These are phyloP conservation scores for Trypanosoma boissoni DNA, from an alignment of 208 protist genomes.

Conservation along the genomic window DNA sequence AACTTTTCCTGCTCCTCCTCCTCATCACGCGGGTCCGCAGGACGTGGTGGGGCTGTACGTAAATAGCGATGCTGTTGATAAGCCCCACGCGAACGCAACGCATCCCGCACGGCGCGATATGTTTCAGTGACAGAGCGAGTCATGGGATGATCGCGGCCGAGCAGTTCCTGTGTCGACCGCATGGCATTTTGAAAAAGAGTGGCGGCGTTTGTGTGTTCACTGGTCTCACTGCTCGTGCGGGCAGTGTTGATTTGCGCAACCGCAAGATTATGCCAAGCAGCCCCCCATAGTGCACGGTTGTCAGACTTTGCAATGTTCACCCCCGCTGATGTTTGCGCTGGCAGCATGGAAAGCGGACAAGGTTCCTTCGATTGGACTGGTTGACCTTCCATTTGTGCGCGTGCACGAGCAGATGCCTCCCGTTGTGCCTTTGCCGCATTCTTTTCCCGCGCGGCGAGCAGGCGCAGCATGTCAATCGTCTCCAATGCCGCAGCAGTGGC, in stretches of 20 bases:
- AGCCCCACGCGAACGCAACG: slow-evolving; percentile 51
- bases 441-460: slow-evolving; percentile 45
- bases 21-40: slow-evolving; percentile 71
- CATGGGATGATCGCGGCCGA: slow-evolving; percentile 80
- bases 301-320: slow-evolving; percentile 61
- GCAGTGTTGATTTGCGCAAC: slow-evolving; percentile 86
- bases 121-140: slow-evolving; percentile 60
- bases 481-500: slow-evolving; percentile 78
- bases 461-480: slow-evolving; percentile 86
- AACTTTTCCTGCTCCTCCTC: slow-evolving; percentile 41
- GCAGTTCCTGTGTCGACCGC: slow-evolving; percentile 72
- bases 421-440: neutral
- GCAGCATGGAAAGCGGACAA: neutral
- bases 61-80: slow-evolving; percentile 78
- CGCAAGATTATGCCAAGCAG: slow-evolving; percentile 87
- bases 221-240: slow-evolving; percentile 21
- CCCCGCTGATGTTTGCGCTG: slow-evolving; percentile 17
- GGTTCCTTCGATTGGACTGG: too few relatives aligned
- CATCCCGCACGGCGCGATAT: slow-evolving; percentile 62
- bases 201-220: slow-evolving; percentile 70
- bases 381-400: too few relatives aligned
- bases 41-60: slow-evolving; percentile 53
- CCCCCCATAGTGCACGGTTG: slow-evolving; percentile 79
- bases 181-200: slow-evolving; percentile 84
- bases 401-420: too few relatives aligned